A percentile compares a stretch with the other conserved stretches of the same genome.
Conservation (phyloP, 257 asterid species). For the Solanum habrochaites region DNA sequence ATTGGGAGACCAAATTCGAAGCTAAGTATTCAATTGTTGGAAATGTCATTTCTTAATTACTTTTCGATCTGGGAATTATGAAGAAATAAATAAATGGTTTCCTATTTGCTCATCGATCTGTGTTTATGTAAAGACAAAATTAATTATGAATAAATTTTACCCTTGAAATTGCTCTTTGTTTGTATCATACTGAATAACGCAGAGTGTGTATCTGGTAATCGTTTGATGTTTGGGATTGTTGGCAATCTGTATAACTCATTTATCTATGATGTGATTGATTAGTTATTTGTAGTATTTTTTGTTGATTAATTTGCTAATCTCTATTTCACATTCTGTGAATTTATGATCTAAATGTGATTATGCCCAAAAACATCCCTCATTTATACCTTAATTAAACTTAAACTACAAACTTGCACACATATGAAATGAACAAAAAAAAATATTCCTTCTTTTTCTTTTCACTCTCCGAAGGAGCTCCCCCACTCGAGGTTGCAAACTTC, state of each 20-base stretch:
- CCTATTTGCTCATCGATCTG: background rate
- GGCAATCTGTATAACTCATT: background rate
- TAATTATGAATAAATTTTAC: background rate
- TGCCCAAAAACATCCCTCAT: background rate
- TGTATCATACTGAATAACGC: background rate
- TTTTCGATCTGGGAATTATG: background rate
- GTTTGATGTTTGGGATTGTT: background rate
- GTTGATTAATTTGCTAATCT: background rate
- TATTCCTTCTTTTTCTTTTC: background rate
- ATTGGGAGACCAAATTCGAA: constrained; percentile 95
- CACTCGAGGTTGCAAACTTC: background rate
- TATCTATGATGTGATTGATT: background rate
- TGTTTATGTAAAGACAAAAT: background rate
- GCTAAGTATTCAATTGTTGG: constrained; percentile 89
- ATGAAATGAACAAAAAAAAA: background rate
- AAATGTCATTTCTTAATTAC: constrained; percentile 14
- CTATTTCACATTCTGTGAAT: background rate
- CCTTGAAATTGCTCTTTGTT: background rate
- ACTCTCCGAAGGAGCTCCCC: background rate
- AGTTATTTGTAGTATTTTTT: background rate
- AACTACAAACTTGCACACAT: background rate
- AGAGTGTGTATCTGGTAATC: background rate
- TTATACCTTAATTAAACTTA: background rate
- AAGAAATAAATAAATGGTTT: background rate
- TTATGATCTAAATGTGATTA: too few species aligned